Conservation (phyloP, 1,139 yeast genomes). For the Nematodospora anomalae region DNA sequence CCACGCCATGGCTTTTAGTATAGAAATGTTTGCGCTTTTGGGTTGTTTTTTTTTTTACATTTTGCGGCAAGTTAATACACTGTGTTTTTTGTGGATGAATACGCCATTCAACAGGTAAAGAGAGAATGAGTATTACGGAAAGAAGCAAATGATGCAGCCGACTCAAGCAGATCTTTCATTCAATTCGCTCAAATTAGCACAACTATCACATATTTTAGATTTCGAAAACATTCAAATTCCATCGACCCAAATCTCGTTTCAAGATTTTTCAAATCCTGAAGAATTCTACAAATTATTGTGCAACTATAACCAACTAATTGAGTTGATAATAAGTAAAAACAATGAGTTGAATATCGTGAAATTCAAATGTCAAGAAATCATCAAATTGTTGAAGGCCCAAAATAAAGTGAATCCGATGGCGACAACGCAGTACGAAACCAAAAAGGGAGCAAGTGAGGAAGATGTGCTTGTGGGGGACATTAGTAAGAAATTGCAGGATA, state of each 20-base stretch:
- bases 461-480: conserved; percentile 5
- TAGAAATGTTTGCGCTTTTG: too few relatives aligned
- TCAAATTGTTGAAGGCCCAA: background rate
- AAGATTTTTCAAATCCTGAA: conserved; percentile 4
- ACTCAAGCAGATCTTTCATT: background rate
- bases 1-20: too few relatives aligned
- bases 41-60: too few relatives aligned
- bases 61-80: background rate
- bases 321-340: conserved; percentile 12
- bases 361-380: conserved; percentile 8
- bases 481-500: conserved; percentile 9
- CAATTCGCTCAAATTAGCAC: background rate
- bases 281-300: conserved; percentile 13
- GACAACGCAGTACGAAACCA: background rate
- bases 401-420: background rate
- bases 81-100: too few relatives aligned
- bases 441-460: background rate
- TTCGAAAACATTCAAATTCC: conserved; percentile 5
- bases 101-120: too few relatives aligned
- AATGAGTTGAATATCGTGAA: conserved; percentile 13
- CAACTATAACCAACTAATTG: conserved; percentile 11
- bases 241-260: background rate
- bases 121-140: background rate
- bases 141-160: background rate
- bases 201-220: background rate